These are phyloP conservation scores for Sphaerulina musiva DNA, from an alignment of 2,329 filamentous ascomycete species.

Conservation along the genomic window DNA sequence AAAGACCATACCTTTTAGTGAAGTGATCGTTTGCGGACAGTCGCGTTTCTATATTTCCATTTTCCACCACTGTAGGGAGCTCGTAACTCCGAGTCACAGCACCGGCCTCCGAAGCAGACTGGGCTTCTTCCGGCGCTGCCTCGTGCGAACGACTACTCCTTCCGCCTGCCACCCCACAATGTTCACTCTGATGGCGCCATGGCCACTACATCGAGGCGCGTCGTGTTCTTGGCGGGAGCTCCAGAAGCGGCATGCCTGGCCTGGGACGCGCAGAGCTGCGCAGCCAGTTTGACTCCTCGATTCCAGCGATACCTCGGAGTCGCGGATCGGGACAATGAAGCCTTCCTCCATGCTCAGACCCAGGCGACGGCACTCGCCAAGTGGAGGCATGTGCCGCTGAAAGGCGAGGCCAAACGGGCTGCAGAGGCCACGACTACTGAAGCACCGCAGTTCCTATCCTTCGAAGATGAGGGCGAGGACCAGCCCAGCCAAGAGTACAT, in stretches of 20 bases:
- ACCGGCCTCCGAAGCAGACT: too few species aligned
- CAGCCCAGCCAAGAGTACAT: constrained; percentile 34
- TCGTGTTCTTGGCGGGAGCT: constrained; percentile 56
- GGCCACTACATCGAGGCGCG: neutral
- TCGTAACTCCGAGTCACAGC: too few species aligned
- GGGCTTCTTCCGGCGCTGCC: neutral
- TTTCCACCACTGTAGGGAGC: too few species aligned
- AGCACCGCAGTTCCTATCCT: constrained; percentile 29
- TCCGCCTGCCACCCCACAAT: neutral
- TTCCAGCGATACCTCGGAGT: constrained; percentile 17
- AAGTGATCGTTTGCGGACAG: too few species aligned
- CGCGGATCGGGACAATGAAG: neutral
- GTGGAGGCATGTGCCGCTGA: constrained; percentile 25
- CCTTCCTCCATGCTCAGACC: neutral
- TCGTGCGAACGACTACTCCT: neutral
- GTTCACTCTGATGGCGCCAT: neutral
- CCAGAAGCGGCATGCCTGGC: constrained; percentile 49
- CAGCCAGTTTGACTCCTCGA: neutral
- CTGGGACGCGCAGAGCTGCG: constrained; percentile 44
- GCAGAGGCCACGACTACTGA: neutral
- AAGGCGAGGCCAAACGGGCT: constrained; percentile 1
- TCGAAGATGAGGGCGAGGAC: constrained; percentile 8
- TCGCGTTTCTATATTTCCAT: too few species aligned
- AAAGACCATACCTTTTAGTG: too few species aligned
- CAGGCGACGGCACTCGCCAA: constrained; percentile 15